Evolutionary conservation across 176 grass and related monocot genomes (phyloP).

Genomic region (Triticum aestivum): DNA sequence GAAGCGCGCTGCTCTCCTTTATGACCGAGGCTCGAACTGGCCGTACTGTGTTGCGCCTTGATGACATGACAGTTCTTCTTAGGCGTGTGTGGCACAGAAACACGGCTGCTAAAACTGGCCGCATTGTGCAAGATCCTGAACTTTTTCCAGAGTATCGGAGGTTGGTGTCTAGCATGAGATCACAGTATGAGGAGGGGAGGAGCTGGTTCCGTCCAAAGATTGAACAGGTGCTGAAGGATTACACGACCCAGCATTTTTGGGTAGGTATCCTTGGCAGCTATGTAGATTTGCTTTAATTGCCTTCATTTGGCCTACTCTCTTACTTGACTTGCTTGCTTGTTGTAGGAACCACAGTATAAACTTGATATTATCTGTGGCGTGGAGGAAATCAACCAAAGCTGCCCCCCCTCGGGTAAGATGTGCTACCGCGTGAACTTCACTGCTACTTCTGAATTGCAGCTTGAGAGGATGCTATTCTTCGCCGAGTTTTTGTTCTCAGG

Average conservation of each 20-base stretch:
- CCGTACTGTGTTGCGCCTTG: not conserved
- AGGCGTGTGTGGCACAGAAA: accelerated
- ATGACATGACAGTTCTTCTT: not conserved
- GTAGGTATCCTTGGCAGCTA: not conserved
- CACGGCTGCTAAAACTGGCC: not conserved
- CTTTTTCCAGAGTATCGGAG: not conserved
- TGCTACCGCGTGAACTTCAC: no score
- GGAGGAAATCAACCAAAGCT: no score
- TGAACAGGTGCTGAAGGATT: not conserved
- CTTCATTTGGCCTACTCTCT: not conserved
- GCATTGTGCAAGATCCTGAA: not conserved
- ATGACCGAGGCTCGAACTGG: not conserved
- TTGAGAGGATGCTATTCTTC: no score
- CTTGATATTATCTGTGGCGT: no score
- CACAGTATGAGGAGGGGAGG: not conserved
- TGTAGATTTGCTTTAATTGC: not conserved
- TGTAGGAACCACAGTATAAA: no score
- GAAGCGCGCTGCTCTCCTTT: not conserved
- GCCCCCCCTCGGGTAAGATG: no score
- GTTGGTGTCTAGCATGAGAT: not conserved
- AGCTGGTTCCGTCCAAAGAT: not conserved
- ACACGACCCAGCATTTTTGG: not conserved
- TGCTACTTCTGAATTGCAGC: no score
- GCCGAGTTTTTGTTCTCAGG: no score
- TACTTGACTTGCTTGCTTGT: not conserved